phyloP scores from a whole-genome alignment of 1,284 basidiomycete species.

The Cutaneotrichosporon dermatis region DNA sequence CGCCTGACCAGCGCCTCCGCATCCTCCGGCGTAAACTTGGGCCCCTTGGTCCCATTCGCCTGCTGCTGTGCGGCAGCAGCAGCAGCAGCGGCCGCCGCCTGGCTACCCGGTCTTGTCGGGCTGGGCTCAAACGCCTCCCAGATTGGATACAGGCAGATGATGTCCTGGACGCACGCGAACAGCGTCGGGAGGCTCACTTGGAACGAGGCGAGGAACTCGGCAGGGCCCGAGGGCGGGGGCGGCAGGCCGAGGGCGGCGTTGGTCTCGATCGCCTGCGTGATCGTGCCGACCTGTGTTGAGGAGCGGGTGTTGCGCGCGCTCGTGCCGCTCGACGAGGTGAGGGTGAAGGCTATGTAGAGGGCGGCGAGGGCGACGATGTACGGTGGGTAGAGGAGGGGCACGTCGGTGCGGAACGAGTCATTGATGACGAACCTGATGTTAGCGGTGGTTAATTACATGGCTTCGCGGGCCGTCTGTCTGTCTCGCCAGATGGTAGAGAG shows the following conservation, averaged over 20 bases:
- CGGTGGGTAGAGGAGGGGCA: constrained; percentile 87
- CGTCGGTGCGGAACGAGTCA: constrained; percentile 86
- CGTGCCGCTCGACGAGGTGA: constrained; percentile 37
- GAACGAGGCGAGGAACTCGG: constrained; percentile 73
- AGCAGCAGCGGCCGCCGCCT: background rate
- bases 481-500: too few species aligned
- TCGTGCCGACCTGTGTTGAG: constrained; percentile 50
- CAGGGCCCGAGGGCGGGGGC: constrained; percentile 31
- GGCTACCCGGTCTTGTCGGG: constrained; percentile 2
- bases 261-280: constrained; percentile 44
- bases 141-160: constrained; percentile 78
- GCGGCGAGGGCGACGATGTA: constrained; percentile 89
- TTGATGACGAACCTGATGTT: constrained; percentile 85
- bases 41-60: background rate
- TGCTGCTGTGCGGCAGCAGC: constrained; percentile 35
- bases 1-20: constrained; percentile 53
- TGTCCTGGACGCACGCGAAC: constrained; percentile 81
- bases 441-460: background rate
- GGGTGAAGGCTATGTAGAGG: constrained; percentile 71
- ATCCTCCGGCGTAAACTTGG: constrained; percentile 40
- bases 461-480: too few species aligned
- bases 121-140: constrained; percentile 66
- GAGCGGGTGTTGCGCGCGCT: constrained; percentile 44
- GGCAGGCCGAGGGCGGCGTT: constrained; percentile 37
- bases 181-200: constrained; percentile 78